Conservation (phyloP, 116 monocot species). For the Zostera marina region DNA sequence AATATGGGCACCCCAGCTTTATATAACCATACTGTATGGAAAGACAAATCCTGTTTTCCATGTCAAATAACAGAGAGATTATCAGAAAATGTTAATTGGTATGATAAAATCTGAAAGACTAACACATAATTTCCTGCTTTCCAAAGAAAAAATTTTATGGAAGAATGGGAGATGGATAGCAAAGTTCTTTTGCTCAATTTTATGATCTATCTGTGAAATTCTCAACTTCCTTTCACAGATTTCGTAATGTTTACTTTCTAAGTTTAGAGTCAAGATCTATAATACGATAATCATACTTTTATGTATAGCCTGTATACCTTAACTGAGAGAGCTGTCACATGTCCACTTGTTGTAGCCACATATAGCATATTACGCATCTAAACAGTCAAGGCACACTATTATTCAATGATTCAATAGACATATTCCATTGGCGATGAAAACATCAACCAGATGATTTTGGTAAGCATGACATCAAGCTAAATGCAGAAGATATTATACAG, state of each 20-base stretch:
- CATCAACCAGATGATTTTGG: neutral
- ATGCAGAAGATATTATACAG: neutral
- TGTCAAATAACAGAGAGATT: neutral
- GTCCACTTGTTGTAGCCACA: conserved; percentile 68
- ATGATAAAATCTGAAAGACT: neutral
- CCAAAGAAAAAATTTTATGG: too few species aligned
- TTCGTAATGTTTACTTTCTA: too few species aligned
- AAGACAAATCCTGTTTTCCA: conserved; percentile 22
- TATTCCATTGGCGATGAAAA: neutral
- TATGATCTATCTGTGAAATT: too few species aligned
- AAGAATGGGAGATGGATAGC: too few species aligned
- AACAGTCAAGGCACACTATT: neutral
- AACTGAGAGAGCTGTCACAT: conserved; percentile 49
- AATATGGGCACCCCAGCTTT: conserved; percentile 66
- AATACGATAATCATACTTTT: neutral
- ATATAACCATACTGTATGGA: conserved; percentile 34
- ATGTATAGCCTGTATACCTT: conserved; percentile 19
- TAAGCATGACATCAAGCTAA: neutral
- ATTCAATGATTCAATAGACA: neutral
- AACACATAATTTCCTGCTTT: too few species aligned
- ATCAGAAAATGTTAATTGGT: neutral
- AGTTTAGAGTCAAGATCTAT: too few species aligned
- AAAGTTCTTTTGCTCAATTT: too few species aligned
- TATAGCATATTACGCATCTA: conserved; percentile 51
- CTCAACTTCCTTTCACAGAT: too few species aligned